Evolutionary conservation across 75 land plant species (phyloP), one percentile per base, ranked within the genome.

Genomic region (Selaginella moellendorffii): DNA sequence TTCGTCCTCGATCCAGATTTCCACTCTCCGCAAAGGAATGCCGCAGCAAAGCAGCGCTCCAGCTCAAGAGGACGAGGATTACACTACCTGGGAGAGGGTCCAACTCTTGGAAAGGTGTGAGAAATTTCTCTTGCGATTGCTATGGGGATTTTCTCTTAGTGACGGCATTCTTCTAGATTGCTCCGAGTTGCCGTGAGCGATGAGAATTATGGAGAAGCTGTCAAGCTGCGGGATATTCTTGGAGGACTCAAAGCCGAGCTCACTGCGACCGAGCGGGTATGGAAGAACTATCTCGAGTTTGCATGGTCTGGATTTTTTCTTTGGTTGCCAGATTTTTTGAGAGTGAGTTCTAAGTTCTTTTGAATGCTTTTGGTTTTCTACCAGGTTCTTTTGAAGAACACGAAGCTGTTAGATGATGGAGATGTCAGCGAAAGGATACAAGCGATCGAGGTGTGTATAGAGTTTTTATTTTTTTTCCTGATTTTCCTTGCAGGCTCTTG

Each of bases 191-290:
- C 63, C 2, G 27, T 62, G 17, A 18, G 2, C 9, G 63, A 62
- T 23, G 63, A 62, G 63, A 62, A 62, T 26, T 62, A 62, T 26
- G 14, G 22, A 26, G 27, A 62, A 62, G 63, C 63, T 23, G 56
- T 20, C 31, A 70, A 67, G 42, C 23, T 70, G 22, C 54, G 65
- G 58, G 72, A 70, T 56, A 59, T 42, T 28, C 56, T 70, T 28
- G 24, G 12, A 24, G 68, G 60, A 2, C 22, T 70, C 58, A 70
- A 64, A 30, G 51, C 56, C 22, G 30, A 31, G 25, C 63, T 70
- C 28, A 53, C 72, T 21, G 68, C 53, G 17, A 53, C 28, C 19
- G 72, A 70, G 67, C 72, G 63, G 65, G 72, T 70, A 65, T n/a
- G n/a, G n/a, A n/a, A n/a, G n/a, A n/a, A 65, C n/a, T 27, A 17